Evolutionary conservation across 1,284 basidiomycete genomes (phyloP).

Genomic region (Phlebopus sp.): DNA sequence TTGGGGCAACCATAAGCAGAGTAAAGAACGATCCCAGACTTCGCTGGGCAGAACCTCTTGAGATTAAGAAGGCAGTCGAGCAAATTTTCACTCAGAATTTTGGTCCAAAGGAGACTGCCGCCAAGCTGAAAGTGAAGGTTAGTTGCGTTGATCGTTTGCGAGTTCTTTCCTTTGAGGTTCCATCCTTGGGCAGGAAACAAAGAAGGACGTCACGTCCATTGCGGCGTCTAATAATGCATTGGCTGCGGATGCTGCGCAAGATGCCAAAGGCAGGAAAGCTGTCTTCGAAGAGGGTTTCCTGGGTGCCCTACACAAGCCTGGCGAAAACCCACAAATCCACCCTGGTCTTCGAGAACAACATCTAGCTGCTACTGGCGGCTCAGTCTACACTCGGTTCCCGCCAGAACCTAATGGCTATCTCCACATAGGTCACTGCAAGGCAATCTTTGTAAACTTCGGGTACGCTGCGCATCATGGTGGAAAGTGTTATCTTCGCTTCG

Average conservation of each 20-base stretch:
- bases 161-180: slow-evolving; percentile 4
- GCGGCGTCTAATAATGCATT: slow-evolving; percentile 32
- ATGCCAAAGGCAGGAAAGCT: slow-evolving; percentile 50
- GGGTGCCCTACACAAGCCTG: slow-evolving; percentile 89
- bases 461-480: slow-evolving; percentile 92
- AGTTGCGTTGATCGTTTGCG: slow-evolving; percentile 11
- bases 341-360: slow-evolving; percentile 80
- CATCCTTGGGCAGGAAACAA: slow-evolving; percentile 46
- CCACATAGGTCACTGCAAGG: slow-evolving; percentile 97
- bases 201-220: slow-evolving; percentile 38
- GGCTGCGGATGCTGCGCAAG: slow-evolving; percentile 35
- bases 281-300: slow-evolving; percentile 97
- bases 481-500: slow-evolving; percentile 91
- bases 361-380: slow-evolving; percentile 76
- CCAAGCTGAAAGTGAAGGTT: slow-evolving; percentile 74
- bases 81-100: slow-evolving; percentile 72
- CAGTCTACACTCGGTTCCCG: slow-evolving; percentile 95
- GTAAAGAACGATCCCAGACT: slow-evolving; percentile 70
- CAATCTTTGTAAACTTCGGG: slow-evolving; percentile 98
- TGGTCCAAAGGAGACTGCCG: slow-evolving; percentile 67
- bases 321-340: slow-evolving; percentile 89
- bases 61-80: slow-evolving; percentile 88
- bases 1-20: slow-evolving; percentile 69
- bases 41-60: slow-evolving; percentile 88
- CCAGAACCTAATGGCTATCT: slow-evolving; percentile 98